phyloP scores from a whole-genome alignment of 805 yeast species.

The Myxozyma udenii region DNA sequence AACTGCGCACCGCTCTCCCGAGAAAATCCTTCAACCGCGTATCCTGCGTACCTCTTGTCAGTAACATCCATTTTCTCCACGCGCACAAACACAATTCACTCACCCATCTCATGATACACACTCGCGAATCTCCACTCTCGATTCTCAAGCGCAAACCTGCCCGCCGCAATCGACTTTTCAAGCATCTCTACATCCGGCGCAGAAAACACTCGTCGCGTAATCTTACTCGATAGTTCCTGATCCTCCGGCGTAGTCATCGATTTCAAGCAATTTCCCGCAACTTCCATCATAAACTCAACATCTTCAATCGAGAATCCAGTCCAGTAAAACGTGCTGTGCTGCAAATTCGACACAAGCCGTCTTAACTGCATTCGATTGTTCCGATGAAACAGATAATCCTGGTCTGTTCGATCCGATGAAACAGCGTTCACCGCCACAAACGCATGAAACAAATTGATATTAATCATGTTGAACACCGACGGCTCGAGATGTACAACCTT shows the following conservation, averaged over 20 bases:
- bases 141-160: constrained; percentile 51
- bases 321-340: constrained; percentile 70
- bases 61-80: too few species aligned
- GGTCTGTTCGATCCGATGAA: constrained; percentile 63
- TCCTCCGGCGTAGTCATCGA: constrained; percentile 27
- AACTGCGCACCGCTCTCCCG: constrained; percentile 39
- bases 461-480: constrained; percentile 57
- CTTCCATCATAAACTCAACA: constrained; percentile 50
- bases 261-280: constrained; percentile 48
- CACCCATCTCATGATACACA: constrained; percentile 60
- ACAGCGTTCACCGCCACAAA: constrained; percentile 72
- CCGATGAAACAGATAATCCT: constrained; percentile 70
- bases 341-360: constrained; percentile 57
- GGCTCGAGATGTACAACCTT: constrained; percentile 59
- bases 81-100: too few species aligned
- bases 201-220: not conserved
- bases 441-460: constrained; percentile 62
- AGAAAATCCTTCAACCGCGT: constrained; percentile 41
- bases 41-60: not conserved
- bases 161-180: constrained; percentile 44
- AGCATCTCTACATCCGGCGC: constrained; percentile 45
- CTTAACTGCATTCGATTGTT: constrained; percentile 53
- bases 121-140: constrained; percentile 58
- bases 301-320: constrained; percentile 65
- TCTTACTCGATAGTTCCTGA: not conserved